Evolutionary conservation across 495 filamentous ascomycete genomes (phyloP), one percentile per base, ranked within the genome.

Genomic region (Penicillium samsonianum): DNA sequence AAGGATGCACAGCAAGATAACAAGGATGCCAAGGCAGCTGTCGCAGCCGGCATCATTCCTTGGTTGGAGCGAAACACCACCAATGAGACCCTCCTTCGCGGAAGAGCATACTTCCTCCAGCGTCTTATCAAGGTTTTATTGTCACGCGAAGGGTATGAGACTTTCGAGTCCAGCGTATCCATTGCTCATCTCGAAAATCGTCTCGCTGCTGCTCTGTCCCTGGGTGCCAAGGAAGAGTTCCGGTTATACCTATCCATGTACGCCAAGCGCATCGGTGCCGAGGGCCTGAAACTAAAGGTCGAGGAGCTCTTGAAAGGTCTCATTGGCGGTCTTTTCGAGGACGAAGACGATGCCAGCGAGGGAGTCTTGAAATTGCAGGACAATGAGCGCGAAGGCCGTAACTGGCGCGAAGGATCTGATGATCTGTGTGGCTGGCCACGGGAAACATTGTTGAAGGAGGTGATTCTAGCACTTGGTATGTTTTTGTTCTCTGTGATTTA

Each of bases 171-270:
- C 22, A 87, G 81, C 23, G 91, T 96, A 22, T 94, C 90, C 19
- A 90, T 99, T 64, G 93, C 92, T 11, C 94, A 99, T 74, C 78
- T 99, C 23, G 94, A 99, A 73, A 97, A 98, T 67, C 84, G 94
- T 25, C 83, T 99, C 50, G 92, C 94, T 11, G 94, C 91, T 11
- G 91, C 94, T 6, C 67, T 94, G 54, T 87, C 90, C 41, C 77
- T 99, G 2, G 91, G 90, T 9, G 86, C 92, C 0, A 86, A 85
- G 61, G 92, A 96, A 37, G 94, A 98, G 67, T 98, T 97, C 74
- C 82, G 89, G 54, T 76, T 95, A 2, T 96, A 96, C 65, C 72
- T 98, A 6, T 86, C 90, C 60, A 98, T 98, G 90, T 99, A 98
- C 62, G 93, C 90, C 2, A 97, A 96, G 74, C 84, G 95, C 4